These are phyloP conservation scores for Claviceps cyperi DNA, from an alignment of 2,329 filamentous ascomycete genomes.

Conservation along the genomic window DNA sequence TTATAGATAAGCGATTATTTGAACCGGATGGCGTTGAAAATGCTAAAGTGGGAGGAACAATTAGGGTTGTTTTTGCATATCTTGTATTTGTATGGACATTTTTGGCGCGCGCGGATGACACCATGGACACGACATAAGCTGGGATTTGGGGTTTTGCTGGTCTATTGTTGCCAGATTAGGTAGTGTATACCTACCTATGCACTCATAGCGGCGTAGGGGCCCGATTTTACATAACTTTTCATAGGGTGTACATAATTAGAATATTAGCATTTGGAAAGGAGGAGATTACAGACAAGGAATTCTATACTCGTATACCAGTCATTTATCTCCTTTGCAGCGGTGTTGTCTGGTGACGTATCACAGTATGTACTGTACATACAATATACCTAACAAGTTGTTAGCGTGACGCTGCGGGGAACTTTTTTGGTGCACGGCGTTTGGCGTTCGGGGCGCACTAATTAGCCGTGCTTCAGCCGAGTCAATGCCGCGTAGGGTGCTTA, in stretches of 20 bases:
- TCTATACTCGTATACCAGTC: no score
- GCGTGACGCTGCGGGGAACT: no score
- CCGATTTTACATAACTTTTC: background rate
- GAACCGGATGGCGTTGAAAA: background rate
- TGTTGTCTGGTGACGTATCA: no score
- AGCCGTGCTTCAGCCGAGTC: conserved; percentile 13
- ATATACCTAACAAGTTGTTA: no score
- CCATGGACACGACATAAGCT: background rate
- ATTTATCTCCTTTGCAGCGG: no score
- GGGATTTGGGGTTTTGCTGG: background rate
- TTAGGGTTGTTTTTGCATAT: background rate
- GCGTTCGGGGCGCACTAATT: conserved; percentile 1
- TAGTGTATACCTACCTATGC: background rate
- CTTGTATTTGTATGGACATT: background rate
- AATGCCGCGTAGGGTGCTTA: background rate
- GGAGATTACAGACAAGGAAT: no score
- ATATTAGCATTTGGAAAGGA: background rate
- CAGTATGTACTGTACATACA: no score
- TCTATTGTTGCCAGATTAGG: no score
- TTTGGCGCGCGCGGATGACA: no score
- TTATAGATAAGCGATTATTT: background rate
- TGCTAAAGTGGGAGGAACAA: background rate
- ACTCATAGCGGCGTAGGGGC: background rate
- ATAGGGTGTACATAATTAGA: background rate
- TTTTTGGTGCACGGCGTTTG: no score